Evolutionary conservation across 2,329 filamentous ascomycete genomes (phyloP).

Genomic region (Chaetothyriales sp.): DNA sequence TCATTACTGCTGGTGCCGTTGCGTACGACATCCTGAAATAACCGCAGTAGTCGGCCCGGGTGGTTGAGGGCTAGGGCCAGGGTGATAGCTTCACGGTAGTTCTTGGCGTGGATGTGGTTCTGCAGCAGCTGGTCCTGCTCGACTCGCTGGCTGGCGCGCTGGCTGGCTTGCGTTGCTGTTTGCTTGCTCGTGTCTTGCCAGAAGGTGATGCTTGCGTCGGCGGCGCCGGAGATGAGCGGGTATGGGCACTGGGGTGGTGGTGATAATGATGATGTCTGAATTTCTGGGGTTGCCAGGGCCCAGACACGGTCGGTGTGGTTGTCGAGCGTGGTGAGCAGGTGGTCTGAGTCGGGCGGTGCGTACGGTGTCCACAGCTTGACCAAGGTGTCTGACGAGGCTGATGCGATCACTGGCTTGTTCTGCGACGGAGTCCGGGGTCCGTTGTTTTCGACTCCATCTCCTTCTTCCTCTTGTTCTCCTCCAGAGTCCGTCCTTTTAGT

Average conservation of each 20-base stretch:
- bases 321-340: slow-evolving; percentile 77
- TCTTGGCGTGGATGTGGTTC: slow-evolving; percentile 76
- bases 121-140: slow-evolving; percentile 90
- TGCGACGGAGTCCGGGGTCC: neutral
- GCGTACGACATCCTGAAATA: slow-evolving; percentile 63
- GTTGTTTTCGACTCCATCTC: slow-evolving; percentile 2
- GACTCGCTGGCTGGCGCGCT: slow-evolving; percentile 61
- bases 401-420: slow-evolving; percentile 42
- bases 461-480: slow-evolving; percentile 10
- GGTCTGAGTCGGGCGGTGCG: slow-evolving; percentile 37
- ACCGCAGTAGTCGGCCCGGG: slow-evolving; percentile 64
- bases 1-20: slow-evolving; percentile 22
- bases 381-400: slow-evolving; percentile 80
- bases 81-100: slow-evolving; percentile 84
- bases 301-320: slow-evolving; percentile 95
- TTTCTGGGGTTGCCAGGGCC: slow-evolving; percentile 54
- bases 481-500: slow-evolving; percentile 21
- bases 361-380: slow-evolving; percentile 93
- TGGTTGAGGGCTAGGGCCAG: slow-evolving; percentile 89
- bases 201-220: slow-evolving; percentile 84
- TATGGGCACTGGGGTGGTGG: slow-evolving; percentile 31
- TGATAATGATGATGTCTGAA: slow-evolving; percentile 19
- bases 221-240: slow-evolving; percentile 74
- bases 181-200: slow-evolving; percentile 83
- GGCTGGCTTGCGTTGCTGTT: slow-evolving; percentile 59